phyloP scores from a whole-genome alignment of 164 flowering plant species.

The Protea cynaroides region DNA sequence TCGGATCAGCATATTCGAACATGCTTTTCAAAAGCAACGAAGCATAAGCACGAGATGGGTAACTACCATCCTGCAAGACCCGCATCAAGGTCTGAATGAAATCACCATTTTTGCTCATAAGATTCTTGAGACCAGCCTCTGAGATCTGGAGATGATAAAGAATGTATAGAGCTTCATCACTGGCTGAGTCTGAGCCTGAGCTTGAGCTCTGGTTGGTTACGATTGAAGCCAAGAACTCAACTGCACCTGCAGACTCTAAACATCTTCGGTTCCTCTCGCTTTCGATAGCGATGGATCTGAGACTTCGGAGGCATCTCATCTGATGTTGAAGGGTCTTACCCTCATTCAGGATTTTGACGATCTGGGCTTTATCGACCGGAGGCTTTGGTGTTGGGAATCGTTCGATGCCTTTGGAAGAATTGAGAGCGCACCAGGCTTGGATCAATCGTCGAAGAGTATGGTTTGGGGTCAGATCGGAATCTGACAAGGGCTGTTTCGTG shows the following conservation, averaged over 20 bases:
- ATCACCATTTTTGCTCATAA: slow-evolving; percentile 20
- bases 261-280: slow-evolving; percentile 35
- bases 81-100: slow-evolving; percentile 33
- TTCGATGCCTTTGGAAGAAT: slow-evolving; percentile 43
- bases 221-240: slow-evolving; percentile 41
- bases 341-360: slow-evolving; percentile 31
- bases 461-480: slow-evolving; percentile 56
- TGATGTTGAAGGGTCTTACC: slow-evolving; percentile 28
- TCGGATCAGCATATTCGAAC: slow-evolving; percentile 45
- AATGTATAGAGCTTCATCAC: slow-evolving; percentile 50
- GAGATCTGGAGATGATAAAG: slow-evolving; percentile 38
- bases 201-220: slow-evolving; percentile 14
- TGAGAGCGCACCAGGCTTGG: slow-evolving; percentile 75
- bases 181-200: slow-evolving; percentile 20
- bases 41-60: slow-evolving; percentile 44
- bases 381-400: slow-evolving; percentile 70
- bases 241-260: slow-evolving; percentile 45
- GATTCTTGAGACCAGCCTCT: slow-evolving; percentile 25
- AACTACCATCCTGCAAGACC: slow-evolving; percentile 31
- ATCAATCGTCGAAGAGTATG: slow-evolving; percentile 75
- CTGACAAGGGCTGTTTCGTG: slow-evolving; percentile 45
- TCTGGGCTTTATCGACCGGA: slow-evolving; percentile 33
- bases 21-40: slow-evolving; percentile 35
- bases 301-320: slow-evolving; percentile 30
- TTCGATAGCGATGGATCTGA: slow-evolving; percentile 32